Base-by-base conservation (phyloP, 2,329 filamentous ascomycete genomes). In the Xylariales sp. region DNA sequence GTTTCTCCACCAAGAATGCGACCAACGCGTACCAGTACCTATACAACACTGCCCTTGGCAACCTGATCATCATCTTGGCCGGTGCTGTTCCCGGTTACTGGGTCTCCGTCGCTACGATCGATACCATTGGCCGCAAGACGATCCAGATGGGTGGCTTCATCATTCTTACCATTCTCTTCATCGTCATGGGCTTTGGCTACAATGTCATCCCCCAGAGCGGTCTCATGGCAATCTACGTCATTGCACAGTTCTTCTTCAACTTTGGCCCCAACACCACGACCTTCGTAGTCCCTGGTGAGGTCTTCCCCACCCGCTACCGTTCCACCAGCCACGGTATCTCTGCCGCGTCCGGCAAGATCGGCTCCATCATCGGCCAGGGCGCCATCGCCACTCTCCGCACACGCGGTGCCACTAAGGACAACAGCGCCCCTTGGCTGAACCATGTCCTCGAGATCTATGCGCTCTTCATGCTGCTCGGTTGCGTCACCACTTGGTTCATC, bases 81-180 rank as follows among this genome's bases (percentile, higher is more conserved):
- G 86, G 85, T 40, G 83, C 86, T 33, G 85, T 90, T 12, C 86
- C 86, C 0, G 86, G 86, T 12, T 90, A 90, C 69, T 90, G 85
- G 85, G 75, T 88, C 13, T 86, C 84, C 0, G 85, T 89, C 5
- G 79, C 79, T 2, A 79, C 77, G 2, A 77, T 88, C 40, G 85
- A 91, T 61, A 85, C 74, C 2, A 52, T 89, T 12, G 86, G 85
- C 38, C 83, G 86, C 53, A 89, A 88, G 67, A 77, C 84, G 2
- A 88, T 91, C 40, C 87, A 87, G 63, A 62, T 85, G 39, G 72
- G 68, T 43, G 79, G 78, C 18, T 83, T 83, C 57, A 57, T 64
- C 35, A 71, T 83, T 40, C 61, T 83, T 6, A 81, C 78, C 6
- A 63, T 78, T 29, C 66, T 83, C 15, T 60, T 54, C 60, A 62